phyloP scores from a whole-genome alignment of 768 basidiomycete genomes.

The Pulveroboletus ravenelii region DNA sequence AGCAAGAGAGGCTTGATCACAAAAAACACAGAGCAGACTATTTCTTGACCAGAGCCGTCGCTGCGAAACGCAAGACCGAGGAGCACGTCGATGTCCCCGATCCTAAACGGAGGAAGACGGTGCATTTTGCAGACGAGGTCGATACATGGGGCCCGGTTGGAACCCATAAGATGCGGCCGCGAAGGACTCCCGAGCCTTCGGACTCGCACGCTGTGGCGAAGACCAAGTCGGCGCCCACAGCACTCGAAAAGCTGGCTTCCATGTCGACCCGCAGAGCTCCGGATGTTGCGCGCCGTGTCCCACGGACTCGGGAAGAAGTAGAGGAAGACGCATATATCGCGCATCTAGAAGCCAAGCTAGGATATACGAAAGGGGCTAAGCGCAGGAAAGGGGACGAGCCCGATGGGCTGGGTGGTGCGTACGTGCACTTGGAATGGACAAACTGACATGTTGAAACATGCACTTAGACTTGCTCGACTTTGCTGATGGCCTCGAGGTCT shows the following conservation, averaged over 20 bases:
- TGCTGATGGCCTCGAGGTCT: slow-evolving; percentile 29
- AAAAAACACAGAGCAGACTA: slow-evolving; percentile 63
- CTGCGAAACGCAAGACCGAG: slow-evolving; percentile 39
- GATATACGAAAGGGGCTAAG: slow-evolving; percentile 42
- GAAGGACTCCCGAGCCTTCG: background rate
- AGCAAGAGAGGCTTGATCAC: slow-evolving; percentile 51
- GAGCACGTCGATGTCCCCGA: slow-evolving; percentile 45
- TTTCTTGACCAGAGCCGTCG: slow-evolving; percentile 37
- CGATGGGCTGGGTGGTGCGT: slow-evolving; percentile 82
- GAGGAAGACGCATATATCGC: slow-evolving; percentile 85
- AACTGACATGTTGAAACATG: background rate
- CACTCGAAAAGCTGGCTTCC: slow-evolving; percentile 33
- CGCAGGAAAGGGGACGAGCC: slow-evolving; percentile 49
- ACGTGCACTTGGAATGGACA: background rate
- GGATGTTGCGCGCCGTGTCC: background rate
- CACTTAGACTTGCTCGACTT: slow-evolving; percentile 52
- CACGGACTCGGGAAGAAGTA: slow-evolving; percentile 41
- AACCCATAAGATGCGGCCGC: background rate
- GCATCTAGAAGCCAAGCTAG: slow-evolving; percentile 75
- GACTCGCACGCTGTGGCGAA: background rate
- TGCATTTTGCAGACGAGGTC: slow-evolving; percentile 10
- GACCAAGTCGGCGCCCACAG: slow-evolving; percentile 19
- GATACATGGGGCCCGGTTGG: background rate
- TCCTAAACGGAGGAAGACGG: slow-evolving; percentile 42
- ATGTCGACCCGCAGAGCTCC: slow-evolving; percentile 11